Conservation (phyloP, 805 yeast genomes). For the Sugiyamaella qingdaonensis region DNA sequence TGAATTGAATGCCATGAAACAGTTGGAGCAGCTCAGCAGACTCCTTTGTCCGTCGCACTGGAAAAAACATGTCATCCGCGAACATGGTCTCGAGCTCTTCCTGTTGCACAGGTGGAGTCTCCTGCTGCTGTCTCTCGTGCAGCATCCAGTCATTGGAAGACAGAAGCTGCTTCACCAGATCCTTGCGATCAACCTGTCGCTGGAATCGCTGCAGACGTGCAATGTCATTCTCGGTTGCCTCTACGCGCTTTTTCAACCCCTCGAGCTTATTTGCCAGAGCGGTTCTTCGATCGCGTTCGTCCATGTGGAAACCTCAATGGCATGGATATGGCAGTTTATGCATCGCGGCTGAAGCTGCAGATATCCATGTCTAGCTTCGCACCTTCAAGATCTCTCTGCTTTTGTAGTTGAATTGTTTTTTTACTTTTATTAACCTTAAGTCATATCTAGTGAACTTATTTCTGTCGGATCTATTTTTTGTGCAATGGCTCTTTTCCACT, state of each 20-base stretch:
- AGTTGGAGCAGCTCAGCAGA: constrained; percentile 4
- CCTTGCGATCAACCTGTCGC: not conserved
- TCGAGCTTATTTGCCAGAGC: constrained; percentile 2
- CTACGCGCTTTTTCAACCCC: not conserved
- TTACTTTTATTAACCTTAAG: no score
- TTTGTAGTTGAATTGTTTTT: no score
- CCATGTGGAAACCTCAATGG: not conserved
- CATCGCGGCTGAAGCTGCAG: no score
- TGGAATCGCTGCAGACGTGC: not conserved
- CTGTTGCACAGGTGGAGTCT: constrained; percentile 1
- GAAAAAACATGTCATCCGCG: constrained; percentile 8
- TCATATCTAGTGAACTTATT: no score
- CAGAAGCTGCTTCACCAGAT: constrained; percentile 6
- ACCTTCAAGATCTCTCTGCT: no score
- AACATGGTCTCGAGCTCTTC: not conserved
- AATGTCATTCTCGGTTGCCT: constrained; percentile 4
- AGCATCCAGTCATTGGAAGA: constrained; percentile 8
- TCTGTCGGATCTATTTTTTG: no score
- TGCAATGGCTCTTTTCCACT: no score
- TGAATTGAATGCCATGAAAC: constrained; percentile 10
- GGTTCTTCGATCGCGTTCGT: not conserved
- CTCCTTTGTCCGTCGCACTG: constrained; percentile 10
- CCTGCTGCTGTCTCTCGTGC: not conserved
- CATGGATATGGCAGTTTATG: no score
- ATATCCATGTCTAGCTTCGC: no score